Conservation (phyloP, 1,284 basidiomycete genomes). For the Naganishia cerealis region DNA sequence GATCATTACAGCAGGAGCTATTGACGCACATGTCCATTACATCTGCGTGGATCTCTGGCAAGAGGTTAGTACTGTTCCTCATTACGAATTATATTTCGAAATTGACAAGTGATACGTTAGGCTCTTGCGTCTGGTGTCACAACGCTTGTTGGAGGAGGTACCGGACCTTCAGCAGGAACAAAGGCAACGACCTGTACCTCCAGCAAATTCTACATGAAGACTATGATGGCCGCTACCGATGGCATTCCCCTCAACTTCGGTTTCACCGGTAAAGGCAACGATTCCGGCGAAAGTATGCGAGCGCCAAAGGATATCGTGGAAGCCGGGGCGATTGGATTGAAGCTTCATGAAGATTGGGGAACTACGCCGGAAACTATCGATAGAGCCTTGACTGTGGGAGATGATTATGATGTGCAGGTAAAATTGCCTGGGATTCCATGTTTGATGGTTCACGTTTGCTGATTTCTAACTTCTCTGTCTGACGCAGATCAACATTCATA, state of each 20-base stretch:
- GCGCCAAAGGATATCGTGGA: constrained; percentile 78
- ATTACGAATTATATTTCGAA: neutral
- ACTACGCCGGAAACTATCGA: constrained; percentile 82
- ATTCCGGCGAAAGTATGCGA: constrained; percentile 64
- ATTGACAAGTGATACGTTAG: constrained; percentile 34
- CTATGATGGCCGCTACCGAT: constrained; percentile 88
- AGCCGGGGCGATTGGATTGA: constrained; percentile 87
- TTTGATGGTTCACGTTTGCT: constrained; percentile 4
- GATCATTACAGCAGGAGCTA: constrained; percentile 87
- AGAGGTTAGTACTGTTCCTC: constrained; percentile 62
- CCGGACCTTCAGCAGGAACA: constrained; percentile 85
- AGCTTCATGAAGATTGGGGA: constrained; percentile 99
- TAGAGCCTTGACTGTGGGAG: constrained; percentile 75
- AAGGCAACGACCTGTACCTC: constrained; percentile 95
- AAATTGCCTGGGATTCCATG: constrained; percentile 31
- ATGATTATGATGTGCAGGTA: constrained; percentile 92
- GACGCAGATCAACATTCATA: constrained; percentile 85
- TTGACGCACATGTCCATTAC: constrained; percentile 90
- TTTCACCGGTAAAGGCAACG: constrained; percentile 93
- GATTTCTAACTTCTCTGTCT: neutral
- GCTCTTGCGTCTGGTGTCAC: constrained; percentile 66
- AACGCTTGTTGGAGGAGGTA: constrained; percentile 87
- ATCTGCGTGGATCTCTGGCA: constrained; percentile 86
- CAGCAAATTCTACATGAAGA: constrained; percentile 77
- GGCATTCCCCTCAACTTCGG: constrained; percentile 86